phyloP scores from a whole-genome alignment of 129 eudicot species.

The Cynara cardunculus region DNA sequence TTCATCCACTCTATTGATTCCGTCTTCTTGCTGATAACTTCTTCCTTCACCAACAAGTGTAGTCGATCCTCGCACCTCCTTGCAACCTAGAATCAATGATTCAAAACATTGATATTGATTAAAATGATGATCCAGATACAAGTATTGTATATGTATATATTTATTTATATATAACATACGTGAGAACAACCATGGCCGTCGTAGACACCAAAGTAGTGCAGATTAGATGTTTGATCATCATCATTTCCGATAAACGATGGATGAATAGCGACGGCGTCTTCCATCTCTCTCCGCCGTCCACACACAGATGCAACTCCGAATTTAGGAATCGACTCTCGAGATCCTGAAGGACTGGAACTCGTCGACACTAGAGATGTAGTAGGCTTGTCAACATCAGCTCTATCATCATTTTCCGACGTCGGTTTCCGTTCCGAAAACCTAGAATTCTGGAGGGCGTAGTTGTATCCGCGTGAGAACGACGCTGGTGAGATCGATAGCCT shows the following conservation, averaged over 20 bases:
- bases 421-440: neutral
- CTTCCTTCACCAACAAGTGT: conserved; percentile 44
- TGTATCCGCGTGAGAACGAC: neutral
- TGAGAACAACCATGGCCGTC: conserved; percentile 67
- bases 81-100: conserved; percentile 37
- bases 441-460: neutral
- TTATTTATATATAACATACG: conserved; percentile 16
- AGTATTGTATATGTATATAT: neutral
- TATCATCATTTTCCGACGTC: neutral
- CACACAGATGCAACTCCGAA: conserved; percentile 48
- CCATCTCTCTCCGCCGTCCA: conserved; percentile 59
- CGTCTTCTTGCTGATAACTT: neutral
- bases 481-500: conserved; percentile 9
- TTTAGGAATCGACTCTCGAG: conserved; percentile 8
- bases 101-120: neutral
- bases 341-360: neutral
- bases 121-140: neutral
- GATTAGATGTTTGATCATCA: neutral
- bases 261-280: conserved; percentile 48
- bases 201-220: conserved; percentile 46
- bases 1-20: conserved; percentile 39
- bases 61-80: conserved; percentile 34
- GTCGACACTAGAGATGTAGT: neutral
- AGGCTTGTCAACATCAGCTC: neutral
- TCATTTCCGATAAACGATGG: conserved; percentile 17